Base-by-base conservation (phyloP, 805 yeast genomes). In the Lipomyces lipofer region DNA sequence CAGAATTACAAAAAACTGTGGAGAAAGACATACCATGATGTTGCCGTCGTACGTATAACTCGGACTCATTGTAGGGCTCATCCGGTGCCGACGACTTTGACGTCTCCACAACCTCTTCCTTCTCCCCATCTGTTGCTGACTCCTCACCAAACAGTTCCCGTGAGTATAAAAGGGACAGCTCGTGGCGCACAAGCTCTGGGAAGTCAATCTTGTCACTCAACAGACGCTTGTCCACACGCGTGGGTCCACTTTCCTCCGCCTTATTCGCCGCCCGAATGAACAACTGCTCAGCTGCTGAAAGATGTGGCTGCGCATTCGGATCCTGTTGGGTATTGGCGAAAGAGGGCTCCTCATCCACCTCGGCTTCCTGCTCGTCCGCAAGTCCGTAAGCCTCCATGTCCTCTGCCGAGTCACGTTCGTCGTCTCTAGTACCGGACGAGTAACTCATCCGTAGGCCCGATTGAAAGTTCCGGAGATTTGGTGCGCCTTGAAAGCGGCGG, bases 321-420 rank as follows among this genome's bases (percentile, higher is more conserved):
- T 33, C 46, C 12, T 40, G 35, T 25, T 52, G 54, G 7, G 51
- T 47, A 8, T 47, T 32, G 9, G 51, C 46, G 45, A 56, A 56
- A 48, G 49, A 39, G 12, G 54, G 46, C n/a, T 56, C 60, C 27
- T 56, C 60, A 25, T 52, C 60, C 12, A 56, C 57, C 33, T 42
- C 57, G 22, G 60, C 60, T 21, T 56, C 60, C 39, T 51, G 47
- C 30, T 19, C 44, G 43, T 47, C 55, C 8, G 43, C 24, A 25
- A 36, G 13, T 25, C 40, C 40, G 40, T 36, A 36, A n/a, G n/a
- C n/a, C n/a, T n/a, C n/a, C 33, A 29, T 12, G 2, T 29, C 33
- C 33, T 10, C 33, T 10, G 33, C 33, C 10, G 3, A 12, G 44
- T 40, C n/a, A 9, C 13, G 19, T 9, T n/a, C 21, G 15, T 22